These are phyloP conservation scores for Monosporascus sp. DNA, from an alignment of 2,329 filamentous ascomycete species.

Conservation along the genomic window DNA sequence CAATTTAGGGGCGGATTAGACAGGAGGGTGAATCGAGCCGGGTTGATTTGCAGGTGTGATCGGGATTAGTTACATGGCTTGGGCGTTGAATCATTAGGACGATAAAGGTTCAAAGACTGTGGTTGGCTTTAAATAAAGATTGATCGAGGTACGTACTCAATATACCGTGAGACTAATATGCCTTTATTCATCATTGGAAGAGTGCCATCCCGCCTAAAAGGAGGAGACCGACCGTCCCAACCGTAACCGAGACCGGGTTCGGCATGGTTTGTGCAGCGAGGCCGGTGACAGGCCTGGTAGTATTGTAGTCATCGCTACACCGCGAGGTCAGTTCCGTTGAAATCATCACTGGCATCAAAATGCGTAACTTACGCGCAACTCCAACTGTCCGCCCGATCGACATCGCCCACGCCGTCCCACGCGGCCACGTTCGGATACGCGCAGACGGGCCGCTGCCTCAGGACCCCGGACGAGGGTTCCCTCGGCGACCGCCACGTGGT, in stretches of 20 bases:
- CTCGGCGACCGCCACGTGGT: conserved; percentile 26
- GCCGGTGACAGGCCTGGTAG: not conserved
- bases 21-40: too few species aligned
- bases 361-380: conserved; percentile 25
- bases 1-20: conserved; percentile 6
- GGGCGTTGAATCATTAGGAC: too few species aligned
- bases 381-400: conserved; percentile 28
- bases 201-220: not conserved
- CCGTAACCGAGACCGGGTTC: conserved; percentile 12
- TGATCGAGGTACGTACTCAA: not conserved
- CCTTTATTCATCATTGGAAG: not conserved
- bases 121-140: too few species aligned
- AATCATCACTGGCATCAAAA: not conserved
- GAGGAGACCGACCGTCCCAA: conserved; percentile 3
- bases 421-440: conserved; percentile 30
- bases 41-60: too few species aligned
- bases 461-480: conserved; percentile 29
- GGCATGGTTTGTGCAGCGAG: conserved; percentile 3
- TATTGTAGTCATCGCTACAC: not conserved
- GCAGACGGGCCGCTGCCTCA: conserved; percentile 42
- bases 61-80: too few species aligned
- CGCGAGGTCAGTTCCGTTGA: not conserved
- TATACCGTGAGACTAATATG: not conserved
- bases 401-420: conserved; percentile 30
- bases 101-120: too few species aligned